Conservation (phyloP, 805 yeast genomes). For the Yamadazyma takamatsuzukensis region DNA sequence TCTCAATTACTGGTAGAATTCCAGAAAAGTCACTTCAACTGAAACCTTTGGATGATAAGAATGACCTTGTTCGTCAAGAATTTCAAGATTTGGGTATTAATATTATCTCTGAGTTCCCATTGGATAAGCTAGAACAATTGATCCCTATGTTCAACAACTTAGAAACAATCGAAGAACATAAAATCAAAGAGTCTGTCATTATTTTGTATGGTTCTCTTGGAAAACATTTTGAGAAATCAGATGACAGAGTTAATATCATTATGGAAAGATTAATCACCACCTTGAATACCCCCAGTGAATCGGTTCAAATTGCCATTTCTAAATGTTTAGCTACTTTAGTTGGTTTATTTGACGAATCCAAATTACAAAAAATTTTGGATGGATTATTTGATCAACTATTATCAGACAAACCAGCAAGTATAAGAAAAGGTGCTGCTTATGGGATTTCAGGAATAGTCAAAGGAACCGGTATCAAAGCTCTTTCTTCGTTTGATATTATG, state of each 20-base stretch:
- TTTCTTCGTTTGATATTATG: constrained; percentile 73
- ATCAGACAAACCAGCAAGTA: constrained; percentile 39
- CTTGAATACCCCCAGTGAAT: constrained; percentile 82
- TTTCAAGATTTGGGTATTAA: constrained; percentile 86
- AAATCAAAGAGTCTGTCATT: constrained; percentile 73
- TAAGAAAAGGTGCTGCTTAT: constrained; percentile 92
- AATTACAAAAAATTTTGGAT: constrained; percentile 53
- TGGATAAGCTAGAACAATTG: constrained; percentile 61
- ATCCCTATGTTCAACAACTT: constrained; percentile 78
- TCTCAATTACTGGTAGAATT: constrained; percentile 59
- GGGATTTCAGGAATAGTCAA: constrained; percentile 92
- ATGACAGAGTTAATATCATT: constrained; percentile 61
- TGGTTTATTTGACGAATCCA: constrained; percentile 44
- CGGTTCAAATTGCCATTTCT: constrained; percentile 84
- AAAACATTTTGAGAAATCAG: constrained; percentile 68
- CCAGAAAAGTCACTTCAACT: too few relatives aligned
- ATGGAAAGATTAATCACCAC: constrained; percentile 70
- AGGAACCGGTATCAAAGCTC: constrained; percentile 80
- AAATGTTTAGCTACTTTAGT: constrained; percentile 85
- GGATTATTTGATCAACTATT: constrained; percentile 55
- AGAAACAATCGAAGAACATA: constrained; percentile 52
- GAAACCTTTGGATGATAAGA: constrained; percentile 72
- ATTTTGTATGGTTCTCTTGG: constrained; percentile 90
- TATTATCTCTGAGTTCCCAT: constrained; percentile 65
- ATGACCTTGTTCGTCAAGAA: constrained; percentile 70